Evolutionary conservation across 2,329 filamentous ascomycete species (phyloP).

Genomic region (Exophiala alcalophila): DNA sequence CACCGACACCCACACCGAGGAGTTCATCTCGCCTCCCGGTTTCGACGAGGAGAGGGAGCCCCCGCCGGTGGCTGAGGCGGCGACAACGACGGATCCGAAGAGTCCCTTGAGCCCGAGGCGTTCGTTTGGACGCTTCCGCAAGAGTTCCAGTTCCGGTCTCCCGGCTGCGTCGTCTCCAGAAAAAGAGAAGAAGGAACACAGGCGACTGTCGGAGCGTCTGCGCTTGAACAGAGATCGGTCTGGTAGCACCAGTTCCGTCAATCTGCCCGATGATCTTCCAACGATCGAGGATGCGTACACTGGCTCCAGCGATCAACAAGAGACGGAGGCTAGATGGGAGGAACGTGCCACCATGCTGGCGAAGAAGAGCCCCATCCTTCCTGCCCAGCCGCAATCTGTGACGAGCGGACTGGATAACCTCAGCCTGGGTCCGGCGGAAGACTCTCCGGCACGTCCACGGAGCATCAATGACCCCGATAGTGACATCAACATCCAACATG

Average conservation of each 20-base stretch:
- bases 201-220: conserved; percentile 63
- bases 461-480: conserved; percentile 33
- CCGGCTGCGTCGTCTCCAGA: conserved; percentile 37
- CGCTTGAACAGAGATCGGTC: conserved; percentile 55
- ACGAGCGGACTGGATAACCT: conserved; percentile 13
- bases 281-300: conserved; percentile 58
- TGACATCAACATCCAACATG: conserved; percentile 76
- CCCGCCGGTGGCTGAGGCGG: background rate
- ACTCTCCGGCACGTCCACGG: conserved; percentile 18
- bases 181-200: conserved; percentile 35
- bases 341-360: conserved; percentile 87
- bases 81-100: conserved; percentile 5
- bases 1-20: conserved; percentile 75
- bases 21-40: conserved; percentile 70
- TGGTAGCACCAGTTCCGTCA: conserved; percentile 59
- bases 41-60: conserved; percentile 46
- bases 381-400: conserved; percentile 1
- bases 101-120: conserved; percentile 18
- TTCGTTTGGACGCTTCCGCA: conserved; percentile 36
- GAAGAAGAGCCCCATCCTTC: conserved; percentile 21
- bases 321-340: conserved; percentile 80
- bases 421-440: conserved; percentile 8
- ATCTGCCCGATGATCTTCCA: conserved; percentile 76
- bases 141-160: conserved; percentile 36
- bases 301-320: conserved; percentile 48